A percentile compares a stretch with the other conserved stretches of the same genome.
phyloP scores from a whole-genome alignment of 192 early-diverging fungal species.

The Mortierella alpina region DNA sequence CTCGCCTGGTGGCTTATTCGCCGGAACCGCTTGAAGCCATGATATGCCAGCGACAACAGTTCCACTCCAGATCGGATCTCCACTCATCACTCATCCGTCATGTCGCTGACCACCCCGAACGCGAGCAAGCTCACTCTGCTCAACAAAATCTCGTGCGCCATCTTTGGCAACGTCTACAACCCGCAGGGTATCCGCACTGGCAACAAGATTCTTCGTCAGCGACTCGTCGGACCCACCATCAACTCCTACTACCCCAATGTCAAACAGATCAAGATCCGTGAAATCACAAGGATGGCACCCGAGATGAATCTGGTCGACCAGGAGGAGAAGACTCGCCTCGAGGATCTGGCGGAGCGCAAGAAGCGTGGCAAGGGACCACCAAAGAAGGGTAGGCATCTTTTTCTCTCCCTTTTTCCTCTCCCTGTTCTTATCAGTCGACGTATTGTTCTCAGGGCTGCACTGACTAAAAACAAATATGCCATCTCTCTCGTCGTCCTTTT shows the following conservation, averaged over 20 bases:
- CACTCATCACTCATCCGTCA: conserved; percentile 6
- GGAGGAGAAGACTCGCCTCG: conserved; percentile 74
- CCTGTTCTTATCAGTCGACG: neutral
- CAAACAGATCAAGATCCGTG: conserved; percentile 61
- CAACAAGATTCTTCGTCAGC: conserved; percentile 77
- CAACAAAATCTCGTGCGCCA: conserved; percentile 67
- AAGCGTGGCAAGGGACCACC: conserved; percentile 82
- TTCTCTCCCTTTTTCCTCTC: neutral
- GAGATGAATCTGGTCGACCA: conserved; percentile 64
- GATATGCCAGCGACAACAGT: neutral
- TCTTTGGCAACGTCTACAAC: conserved; percentile 79
- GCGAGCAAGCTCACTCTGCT: conserved; percentile 58
- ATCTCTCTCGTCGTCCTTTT: neutral
- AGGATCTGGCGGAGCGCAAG: conserved; percentile 73
- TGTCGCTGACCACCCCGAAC: conserved; percentile 45
- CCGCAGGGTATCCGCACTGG: conserved; percentile 75
- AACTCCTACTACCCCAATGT: conserved; percentile 73
- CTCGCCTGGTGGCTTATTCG: too few species aligned
- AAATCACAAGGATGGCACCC: conserved; percentile 63
- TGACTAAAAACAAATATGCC: neutral
- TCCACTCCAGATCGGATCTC: conserved; percentile 2
- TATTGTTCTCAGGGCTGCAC: neutral
- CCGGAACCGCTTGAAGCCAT: neutral
- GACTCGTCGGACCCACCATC: conserved; percentile 74
- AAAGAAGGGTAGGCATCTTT: conserved; percentile 68